These are phyloP conservation scores for Gentiana straminea DNA, from an alignment of 257 asterid genomes.

Conservation along the genomic window DNA sequence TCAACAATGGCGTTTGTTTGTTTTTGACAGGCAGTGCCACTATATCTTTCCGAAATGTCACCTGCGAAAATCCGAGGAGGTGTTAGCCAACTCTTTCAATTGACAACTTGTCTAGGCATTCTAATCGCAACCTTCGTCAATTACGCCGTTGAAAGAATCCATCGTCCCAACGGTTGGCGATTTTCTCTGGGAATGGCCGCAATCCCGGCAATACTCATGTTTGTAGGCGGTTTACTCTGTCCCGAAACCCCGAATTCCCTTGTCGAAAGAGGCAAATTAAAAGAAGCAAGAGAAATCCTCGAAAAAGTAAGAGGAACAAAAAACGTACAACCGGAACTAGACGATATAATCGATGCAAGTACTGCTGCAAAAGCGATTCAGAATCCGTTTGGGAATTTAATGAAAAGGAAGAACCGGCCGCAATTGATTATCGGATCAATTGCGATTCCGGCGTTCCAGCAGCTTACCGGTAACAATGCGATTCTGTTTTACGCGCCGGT, in stretches of 20 bases:
- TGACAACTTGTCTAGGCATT: slow-evolving; percentile 59
- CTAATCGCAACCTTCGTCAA: slow-evolving; percentile 51
- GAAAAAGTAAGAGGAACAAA: slow-evolving; percentile 58
- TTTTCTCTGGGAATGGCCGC: slow-evolving; percentile 59
- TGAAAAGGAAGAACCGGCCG: slow-evolving; percentile 48
- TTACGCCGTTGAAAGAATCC: slow-evolving; percentile 37
- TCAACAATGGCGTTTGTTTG: not conserved
- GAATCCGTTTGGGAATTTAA: slow-evolving; percentile 52
- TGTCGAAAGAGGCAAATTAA: slow-evolving; percentile 55
- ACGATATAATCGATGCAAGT: slow-evolving; percentile 64
- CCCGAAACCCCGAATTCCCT: slow-evolving; percentile 82
- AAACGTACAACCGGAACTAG: slow-evolving; percentile 57
- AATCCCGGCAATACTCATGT: slow-evolving; percentile 54
- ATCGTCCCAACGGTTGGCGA: slow-evolving; percentile 86
- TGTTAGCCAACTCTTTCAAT: slow-evolving; percentile 57
- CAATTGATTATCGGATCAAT: slow-evolving; percentile 50
- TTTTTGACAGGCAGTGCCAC: slow-evolving; percentile 55
- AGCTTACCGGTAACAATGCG: slow-evolving; percentile 66
- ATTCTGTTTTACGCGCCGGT: slow-evolving; percentile 79
- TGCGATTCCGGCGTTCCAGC: slow-evolving; percentile 72
- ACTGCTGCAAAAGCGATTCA: slow-evolving; percentile 42
- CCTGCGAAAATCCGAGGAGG: slow-evolving; percentile 69
- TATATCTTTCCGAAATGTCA: slow-evolving; percentile 82
- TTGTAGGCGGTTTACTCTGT: slow-evolving; percentile 52
- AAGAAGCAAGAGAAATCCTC: slow-evolving; percentile 35